These are phyloP conservation scores for Bryopsis sp. DNA, from an alignment of 139 green algal genomes.

Conservation along the genomic window DNA sequence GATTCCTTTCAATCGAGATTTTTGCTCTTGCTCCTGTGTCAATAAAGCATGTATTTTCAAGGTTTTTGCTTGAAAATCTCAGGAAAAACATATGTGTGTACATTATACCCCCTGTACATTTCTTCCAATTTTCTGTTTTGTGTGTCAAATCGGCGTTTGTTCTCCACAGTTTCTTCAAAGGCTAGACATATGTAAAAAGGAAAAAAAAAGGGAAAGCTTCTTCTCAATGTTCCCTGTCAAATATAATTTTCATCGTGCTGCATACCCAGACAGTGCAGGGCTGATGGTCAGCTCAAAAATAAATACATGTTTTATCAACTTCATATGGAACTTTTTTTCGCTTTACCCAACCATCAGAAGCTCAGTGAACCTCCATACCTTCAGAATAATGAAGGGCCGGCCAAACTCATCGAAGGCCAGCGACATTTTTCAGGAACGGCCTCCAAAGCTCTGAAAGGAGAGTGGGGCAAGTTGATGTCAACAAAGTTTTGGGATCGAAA, in stretches of 20 bases:
- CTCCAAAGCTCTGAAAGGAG: too few species aligned
- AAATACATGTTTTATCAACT: too few species aligned
- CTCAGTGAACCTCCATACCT: conserved; percentile 40
- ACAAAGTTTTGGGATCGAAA: too few species aligned
- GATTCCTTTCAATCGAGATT: conserved; percentile 74
- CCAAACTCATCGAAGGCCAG: conserved; percentile 97
- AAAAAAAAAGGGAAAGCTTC: too few species aligned
- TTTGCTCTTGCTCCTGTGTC: conserved; percentile 85
- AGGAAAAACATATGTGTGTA: neutral
- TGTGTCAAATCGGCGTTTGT: too few species aligned
- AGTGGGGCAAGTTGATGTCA: too few species aligned
- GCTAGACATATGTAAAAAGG: too few species aligned
- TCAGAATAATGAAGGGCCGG: conserved; percentile 92
- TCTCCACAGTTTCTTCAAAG: too few species aligned
- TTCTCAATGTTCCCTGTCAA: neutral
- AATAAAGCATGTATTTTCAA: conserved; percentile 11
- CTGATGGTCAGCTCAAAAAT: too few species aligned
- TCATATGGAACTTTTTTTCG: too few species aligned
- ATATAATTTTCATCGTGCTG: neutral
- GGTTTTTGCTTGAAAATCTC: neutral
- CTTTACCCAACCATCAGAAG: neutral
- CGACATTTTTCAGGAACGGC: conserved; percentile 76
- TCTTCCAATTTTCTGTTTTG: too few species aligned
- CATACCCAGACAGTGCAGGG: neutral
- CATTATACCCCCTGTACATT: too few species aligned